Conservation (phyloP, 2,329 filamentous ascomycete species). For the Microsporum ferrugineum region DNA sequence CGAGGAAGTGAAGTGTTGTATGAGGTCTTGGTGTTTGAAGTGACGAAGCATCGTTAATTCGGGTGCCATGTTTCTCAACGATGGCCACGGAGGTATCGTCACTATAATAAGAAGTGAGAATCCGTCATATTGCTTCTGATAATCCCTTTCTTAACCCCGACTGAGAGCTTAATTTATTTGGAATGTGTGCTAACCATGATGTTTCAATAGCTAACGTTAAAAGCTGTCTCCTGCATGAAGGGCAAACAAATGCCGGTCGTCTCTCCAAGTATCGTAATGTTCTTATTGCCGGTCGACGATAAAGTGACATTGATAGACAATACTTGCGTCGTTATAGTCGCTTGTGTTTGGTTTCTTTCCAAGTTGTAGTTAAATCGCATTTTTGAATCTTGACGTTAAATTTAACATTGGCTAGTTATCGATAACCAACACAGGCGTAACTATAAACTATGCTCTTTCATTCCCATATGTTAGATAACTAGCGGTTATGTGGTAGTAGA, state of each 20-base stretch:
- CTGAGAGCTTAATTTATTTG: background rate
- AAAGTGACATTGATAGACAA: background rate
- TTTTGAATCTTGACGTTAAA: background rate
- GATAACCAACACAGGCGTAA: background rate
- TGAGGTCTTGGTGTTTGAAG: constrained; percentile 8
- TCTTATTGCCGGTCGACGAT: background rate
- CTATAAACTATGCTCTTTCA: background rate
- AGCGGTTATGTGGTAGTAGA: too few relatives aligned
- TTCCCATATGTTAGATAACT: too few relatives aligned
- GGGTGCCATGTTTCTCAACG: constrained; percentile 44
- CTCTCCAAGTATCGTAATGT: background rate
- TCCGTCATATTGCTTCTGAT: background rate
- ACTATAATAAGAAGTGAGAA: constrained; percentile 31
- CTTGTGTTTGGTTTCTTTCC: background rate
- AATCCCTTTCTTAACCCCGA: background rate
- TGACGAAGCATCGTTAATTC: background rate
- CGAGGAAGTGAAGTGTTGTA: constrained; percentile 61
- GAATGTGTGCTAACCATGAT: constrained; percentile 40
- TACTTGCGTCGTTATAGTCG: background rate
- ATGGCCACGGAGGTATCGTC: constrained; percentile 89
- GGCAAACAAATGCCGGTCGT: background rate
- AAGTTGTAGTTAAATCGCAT: background rate
- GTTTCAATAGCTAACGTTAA: constrained; percentile 61
- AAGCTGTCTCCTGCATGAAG: constrained; percentile 7
- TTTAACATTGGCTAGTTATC: background rate